Base-by-base conservation (phyloP, 371 early-diverging fungal species). In the Amoeboradix gromovi region DNA sequence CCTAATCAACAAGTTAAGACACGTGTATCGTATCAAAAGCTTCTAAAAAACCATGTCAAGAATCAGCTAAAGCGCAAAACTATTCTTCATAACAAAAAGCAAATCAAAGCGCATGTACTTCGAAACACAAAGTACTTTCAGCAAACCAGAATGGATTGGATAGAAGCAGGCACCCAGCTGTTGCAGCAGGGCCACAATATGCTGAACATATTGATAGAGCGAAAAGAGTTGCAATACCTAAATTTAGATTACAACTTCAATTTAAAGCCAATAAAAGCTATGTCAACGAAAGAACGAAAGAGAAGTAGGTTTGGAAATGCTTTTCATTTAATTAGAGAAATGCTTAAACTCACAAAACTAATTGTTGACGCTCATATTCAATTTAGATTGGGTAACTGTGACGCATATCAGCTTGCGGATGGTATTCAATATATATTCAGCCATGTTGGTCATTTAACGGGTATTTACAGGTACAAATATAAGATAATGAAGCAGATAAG, bases 391-490 rank as follows among this genome's bases (percentile, higher is more conserved):
- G 93, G 93, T 69, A 91, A 94, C 73, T 89, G 93, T 30, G 94
- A 96, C 78, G 90, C 92, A 28, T 91, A 87, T 84, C 94, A 95
- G 77, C 81, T 96, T 68, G 95, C 95, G 16, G 91, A 94, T 76
- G 93, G 93, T 71, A 79, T 99, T 68, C 96, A 98, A 74, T 93
- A 98, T 73, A 89, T 91, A 67, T 96, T 99, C 80, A 87, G 93
- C 1, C 96, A 96, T 76, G 94, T 98, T n/a, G 99, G 98, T 66
- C 95, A 93, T 77, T 78, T 94, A 69, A 98, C 99, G 16, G 99
- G 98, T 71, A 97, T 98, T 89, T 99, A 99, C 79, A 87, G 97
- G 72, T 98, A 98, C 85, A 99, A 98, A 83, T 98, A 99, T 79
- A 82, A 87, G 68, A 78, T 94, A 69, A 97, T 98, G 96, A 77